Conservation (phyloP, 2,329 filamentous ascomycete genomes). For the Teratosphaeria nubilosa region DNA sequence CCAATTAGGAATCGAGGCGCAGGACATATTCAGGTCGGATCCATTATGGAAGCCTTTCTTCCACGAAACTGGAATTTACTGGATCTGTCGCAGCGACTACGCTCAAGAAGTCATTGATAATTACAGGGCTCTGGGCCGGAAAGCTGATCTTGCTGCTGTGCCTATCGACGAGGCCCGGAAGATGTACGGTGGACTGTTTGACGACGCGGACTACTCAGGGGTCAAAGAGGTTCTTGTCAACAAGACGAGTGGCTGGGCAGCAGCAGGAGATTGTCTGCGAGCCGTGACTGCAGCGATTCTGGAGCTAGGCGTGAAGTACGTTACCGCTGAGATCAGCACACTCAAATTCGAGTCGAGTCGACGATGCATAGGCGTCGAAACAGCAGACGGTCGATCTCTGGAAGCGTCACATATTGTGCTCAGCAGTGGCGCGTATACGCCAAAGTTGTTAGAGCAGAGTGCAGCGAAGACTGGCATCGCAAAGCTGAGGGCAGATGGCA, state of each 20-base stretch:
- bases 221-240: constrained; percentile 53
- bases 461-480: constrained; percentile 36
- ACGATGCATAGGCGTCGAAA: constrained; percentile 34
- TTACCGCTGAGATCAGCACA: constrained; percentile 41
- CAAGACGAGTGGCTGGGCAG: constrained; percentile 52
- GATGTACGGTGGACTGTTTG: constrained; percentile 49
- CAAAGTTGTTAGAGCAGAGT: constrained; percentile 38
- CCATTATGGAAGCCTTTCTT: constrained; percentile 46
- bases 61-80: constrained; percentile 44
- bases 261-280: constrained; percentile 48
- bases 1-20: constrained; percentile 54
- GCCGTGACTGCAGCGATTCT: constrained; percentile 45
- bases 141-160: constrained; percentile 37
- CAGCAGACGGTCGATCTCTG: constrained; percentile 24
- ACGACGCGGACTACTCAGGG: constrained; percentile 49
- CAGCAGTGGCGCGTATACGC: constrained; percentile 34
- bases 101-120: constrained; percentile 40
- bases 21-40: constrained; percentile 50
- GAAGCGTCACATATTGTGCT: constrained; percentile 29
- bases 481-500: constrained; percentile 43
- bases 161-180: constrained; percentile 44
- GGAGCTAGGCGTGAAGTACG: constrained; percentile 49
- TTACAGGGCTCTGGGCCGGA: constrained; percentile 40
- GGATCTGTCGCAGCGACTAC: constrained; percentile 37
- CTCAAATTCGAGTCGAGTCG: constrained; percentile 40